These are phyloP conservation scores for Guyanaporus albipodus DNA, from an alignment of 768 basidiomycete species.

Conservation along the genomic window DNA sequence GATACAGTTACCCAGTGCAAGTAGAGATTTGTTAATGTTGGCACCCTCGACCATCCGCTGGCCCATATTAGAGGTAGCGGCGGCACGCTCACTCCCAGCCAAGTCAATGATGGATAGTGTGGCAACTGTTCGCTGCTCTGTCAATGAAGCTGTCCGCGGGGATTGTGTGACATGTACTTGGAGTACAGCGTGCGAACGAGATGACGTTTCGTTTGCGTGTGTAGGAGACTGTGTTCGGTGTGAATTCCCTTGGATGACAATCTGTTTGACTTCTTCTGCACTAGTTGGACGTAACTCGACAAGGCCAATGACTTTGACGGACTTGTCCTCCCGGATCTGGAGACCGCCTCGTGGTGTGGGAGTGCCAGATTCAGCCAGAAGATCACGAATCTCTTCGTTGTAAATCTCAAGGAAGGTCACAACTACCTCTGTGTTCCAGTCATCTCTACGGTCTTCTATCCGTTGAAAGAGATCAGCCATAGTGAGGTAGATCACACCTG, in stretches of 20 bases:
- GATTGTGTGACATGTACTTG: conserved; percentile 91
- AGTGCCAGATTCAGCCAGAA: conserved; percentile 72
- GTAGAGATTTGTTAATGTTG: conserved; percentile 97
- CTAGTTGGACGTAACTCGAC: conserved; percentile 75
- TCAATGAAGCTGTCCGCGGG: conserved; percentile 79
- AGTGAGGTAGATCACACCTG: conserved; percentile 92
- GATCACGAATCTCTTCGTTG: conserved; percentile 97
- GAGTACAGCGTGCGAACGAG: conserved; percentile 95
- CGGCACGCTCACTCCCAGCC: conserved; percentile 95
- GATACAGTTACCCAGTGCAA: conserved; percentile 97
- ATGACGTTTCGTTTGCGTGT: conserved; percentile 94
- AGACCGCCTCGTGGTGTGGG: conserved; percentile 74
- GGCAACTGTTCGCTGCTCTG: conserved; percentile 78
- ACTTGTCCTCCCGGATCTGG: conserved; percentile 91
- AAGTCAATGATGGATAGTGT: conserved; percentile 98
- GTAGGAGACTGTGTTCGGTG: conserved; percentile 92
- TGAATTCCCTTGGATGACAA: conserved; percentile 85
- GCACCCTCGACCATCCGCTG: conserved; percentile 98
- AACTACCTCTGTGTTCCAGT: conserved; percentile 81
- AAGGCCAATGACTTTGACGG: conserved; percentile 85
- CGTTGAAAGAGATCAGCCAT: conserved; percentile 96
- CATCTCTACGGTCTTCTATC: conserved; percentile 83
- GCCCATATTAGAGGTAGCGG: conserved; percentile 96
- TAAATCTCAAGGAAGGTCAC: conserved; percentile 99
- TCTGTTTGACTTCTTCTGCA: conserved; percentile 91